These are phyloP conservation scores for Smittium mucronatum DNA, from an alignment of 371 early-diverging fungal species.

Conservation along the genomic window DNA sequence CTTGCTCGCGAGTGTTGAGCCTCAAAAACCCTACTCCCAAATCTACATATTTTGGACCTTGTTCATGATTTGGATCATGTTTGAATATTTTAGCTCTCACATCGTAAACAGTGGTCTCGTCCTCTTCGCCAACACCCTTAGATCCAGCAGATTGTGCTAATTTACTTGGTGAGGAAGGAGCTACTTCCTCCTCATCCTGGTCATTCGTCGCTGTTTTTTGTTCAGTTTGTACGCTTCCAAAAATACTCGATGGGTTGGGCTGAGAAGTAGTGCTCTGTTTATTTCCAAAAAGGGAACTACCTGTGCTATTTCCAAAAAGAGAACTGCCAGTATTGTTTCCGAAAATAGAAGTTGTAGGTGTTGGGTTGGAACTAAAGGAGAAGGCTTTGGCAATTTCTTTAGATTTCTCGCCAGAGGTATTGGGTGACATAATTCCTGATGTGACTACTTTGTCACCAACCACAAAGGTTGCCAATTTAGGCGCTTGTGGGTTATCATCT, in stretches of 20 bases:
- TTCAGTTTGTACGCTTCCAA: neutral
- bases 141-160: neutral
- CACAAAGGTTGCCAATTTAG: neutral
- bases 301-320: neutral
- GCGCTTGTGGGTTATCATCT: neutral
- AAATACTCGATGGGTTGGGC: neutral
- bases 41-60: slow-evolving; percentile 20
- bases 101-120: slow-evolving; percentile 25
- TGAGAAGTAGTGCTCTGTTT: too few relatives aligned
- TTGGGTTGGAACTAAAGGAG: neutral
- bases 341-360: neutral
- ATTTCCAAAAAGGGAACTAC: neutral
- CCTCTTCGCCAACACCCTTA: slow-evolving; percentile 25
- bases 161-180: slow-evolving; percentile 2
- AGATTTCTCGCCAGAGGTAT: neutral
- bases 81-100: slow-evolving; percentile 26
- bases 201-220: neutral
- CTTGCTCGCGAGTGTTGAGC: slow-evolving; percentile 19
- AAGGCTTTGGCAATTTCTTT: neutral
- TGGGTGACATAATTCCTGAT: neutral
- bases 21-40: slow-evolving; percentile 28
- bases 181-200: neutral
- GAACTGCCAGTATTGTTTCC: neutral
- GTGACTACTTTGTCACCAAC: neutral
- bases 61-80: slow-evolving; percentile 19